Base-by-base conservation (phyloP, 495 filamentous ascomycete genomes). In the Umbilicaria muhlenbergii region DNA sequence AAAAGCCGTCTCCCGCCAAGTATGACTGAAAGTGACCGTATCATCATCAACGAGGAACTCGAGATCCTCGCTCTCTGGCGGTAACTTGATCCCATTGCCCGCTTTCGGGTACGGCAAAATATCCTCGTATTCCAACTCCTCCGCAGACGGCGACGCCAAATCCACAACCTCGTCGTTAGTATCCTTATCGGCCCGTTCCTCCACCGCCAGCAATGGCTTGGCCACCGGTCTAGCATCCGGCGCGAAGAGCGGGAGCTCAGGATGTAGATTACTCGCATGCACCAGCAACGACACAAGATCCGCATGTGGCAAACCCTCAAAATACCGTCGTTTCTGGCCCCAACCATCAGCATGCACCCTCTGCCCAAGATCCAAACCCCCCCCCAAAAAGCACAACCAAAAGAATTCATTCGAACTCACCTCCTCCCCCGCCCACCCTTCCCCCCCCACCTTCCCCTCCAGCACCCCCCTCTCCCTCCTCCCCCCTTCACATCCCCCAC, bases 91-190 rank as follows among this genome's bases (percentile, higher is more conserved):
- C 6, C 69, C 70, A 47, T 71, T 71, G 3, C 80, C 82, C 12
- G 76, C 61, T 50, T 74, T 72, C 1, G 83, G 80, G 63, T 84
- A 84, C 8, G 77, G 61, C 16, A 76, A 66, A 35, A 73, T 73
- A 33, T 73, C 69, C 16, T 64, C 59, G 12, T 60, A 56, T 39
- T 64, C 64, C 8, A 58, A 58, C 0, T 62, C 58, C 0, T 56
- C 57, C 11, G 55, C 58, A 8, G 31, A n/a, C 8, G 39, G 34
- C 16, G 17, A 16, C n/a, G 15, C 36, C 33, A 37, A 18, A 17
- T 48, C 51, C 2, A 41, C 43, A 19, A 48, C 44, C 12, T 51
- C 43, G 18, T 44, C 34, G 31, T 50, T 36, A 46, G 38, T 8
- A 16, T 34, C 15, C 47, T 34, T 19, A 43, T 48, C 38, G 42